Conservation (phyloP, 805 yeast genomes). For the Ogataea philodendri region DNA sequence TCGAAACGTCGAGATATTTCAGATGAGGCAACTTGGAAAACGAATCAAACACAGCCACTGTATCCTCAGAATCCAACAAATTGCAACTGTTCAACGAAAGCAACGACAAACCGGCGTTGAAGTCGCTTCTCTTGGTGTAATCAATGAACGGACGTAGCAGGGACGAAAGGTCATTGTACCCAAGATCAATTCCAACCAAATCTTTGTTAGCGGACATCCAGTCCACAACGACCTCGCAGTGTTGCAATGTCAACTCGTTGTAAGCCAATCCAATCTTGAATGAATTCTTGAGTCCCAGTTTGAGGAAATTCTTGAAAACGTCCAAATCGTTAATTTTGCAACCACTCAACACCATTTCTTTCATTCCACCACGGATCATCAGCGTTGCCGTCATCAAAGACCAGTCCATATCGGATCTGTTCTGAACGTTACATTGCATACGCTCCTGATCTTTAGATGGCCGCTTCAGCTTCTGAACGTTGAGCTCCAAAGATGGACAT, state of each 20-base stretch:
- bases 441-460: conserved; percentile 29
- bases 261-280: conserved; percentile 73
- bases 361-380: conserved; percentile 68
- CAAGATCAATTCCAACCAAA: conserved; percentile 74
- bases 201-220: conserved; percentile 52
- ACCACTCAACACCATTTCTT: conserved; percentile 77
- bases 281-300: conserved; percentile 56
- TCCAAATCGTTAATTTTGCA: conserved; percentile 58
- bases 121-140: conserved; percentile 19
- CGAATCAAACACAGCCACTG: conserved; percentile 46
- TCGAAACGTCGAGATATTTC: conserved; percentile 72
- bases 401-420: conserved; percentile 85
- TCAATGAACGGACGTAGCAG: conserved; percentile 40
- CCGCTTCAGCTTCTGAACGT: conserved; percentile 39
- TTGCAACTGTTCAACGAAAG: conserved; percentile 67
- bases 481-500: conserved; percentile 48
- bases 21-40: conserved; percentile 56
- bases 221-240: conserved; percentile 50
- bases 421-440: conserved; percentile 48
- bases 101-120: conserved; percentile 37
- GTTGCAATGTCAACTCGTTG: conserved; percentile 61
- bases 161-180: conserved; percentile 67
- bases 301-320: conserved; percentile 53
- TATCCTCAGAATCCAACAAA: conserved; percentile 50
- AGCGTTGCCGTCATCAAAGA: conserved; percentile 67